Base-by-base conservation (phyloP, 2,329 filamentous ascomycete species). In the Arachnomyces sp. region DNA sequence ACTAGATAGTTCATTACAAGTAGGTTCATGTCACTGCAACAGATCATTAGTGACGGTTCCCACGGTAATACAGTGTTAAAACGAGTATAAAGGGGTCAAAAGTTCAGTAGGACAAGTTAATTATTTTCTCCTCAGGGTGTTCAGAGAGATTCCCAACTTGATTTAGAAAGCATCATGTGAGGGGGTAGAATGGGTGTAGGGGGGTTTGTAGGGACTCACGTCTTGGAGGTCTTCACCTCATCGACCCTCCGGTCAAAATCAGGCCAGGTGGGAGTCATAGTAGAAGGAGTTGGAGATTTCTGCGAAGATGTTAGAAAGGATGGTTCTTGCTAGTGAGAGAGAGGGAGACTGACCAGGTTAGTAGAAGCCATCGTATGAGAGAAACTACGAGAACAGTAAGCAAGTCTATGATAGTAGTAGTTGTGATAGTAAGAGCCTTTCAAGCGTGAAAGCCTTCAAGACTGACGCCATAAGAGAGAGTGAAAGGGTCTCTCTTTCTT, bases 61-160 rank as follows among this genome's bases (percentile, higher is more conserved):
- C n/a, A n/a, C n/a, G n/a, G n/a, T n/a, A n/a, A n/a, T n/a, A n/a
- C n/a, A n/a, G n/a, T n/a, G n/a, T n/a, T n/a, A n/a, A n/a, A n/a
- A 33, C 31, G 41, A 36, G 12, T 43, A 5, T 42, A 28, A 44
- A 41, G 43, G 40, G 44, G 39, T 60, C 45, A 48, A 48, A 50
- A 53, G 52, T 57, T 83, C 79, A 82, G 79, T 80, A 74, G 75
- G 68, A 79, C 79, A 84, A 82, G 79, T 84, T 81, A 85, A 81
- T 73, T 29, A 69, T 73, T 65, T 80, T 87, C 80, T 98, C 92
- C 82, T 85, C 92, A 98, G 76, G 67, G 54, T 78, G 76, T 85
- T 96, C 86, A 84, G 92, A 98, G 93, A 98, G 92, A 98, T 98
- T 98, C 92, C 92, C 92, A 98, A 79, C 77, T 94, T 93, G 82